Conservation (phyloP, 1,284 basidiomycete genomes). For the Ceratobasidium sp. region DNA sequence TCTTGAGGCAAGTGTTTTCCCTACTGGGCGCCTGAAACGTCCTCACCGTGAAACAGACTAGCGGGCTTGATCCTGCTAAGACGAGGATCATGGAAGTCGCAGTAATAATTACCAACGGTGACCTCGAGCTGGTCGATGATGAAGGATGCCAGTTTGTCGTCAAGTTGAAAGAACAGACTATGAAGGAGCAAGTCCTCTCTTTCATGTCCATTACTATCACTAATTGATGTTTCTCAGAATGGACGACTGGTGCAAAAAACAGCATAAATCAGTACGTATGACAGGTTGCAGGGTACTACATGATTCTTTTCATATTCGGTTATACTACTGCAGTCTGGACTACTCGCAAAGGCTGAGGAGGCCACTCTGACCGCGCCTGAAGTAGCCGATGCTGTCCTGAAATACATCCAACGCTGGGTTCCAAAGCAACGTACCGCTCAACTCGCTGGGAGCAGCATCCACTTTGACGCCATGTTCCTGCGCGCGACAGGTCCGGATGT, state of each 20-base stretch:
- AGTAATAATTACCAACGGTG: conserved; percentile 84
- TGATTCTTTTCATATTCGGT: not conserved
- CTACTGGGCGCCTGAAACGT: not conserved
- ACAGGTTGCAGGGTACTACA: too few species aligned
- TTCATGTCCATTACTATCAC: not conserved
- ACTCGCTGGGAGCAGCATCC: conserved; percentile 85
- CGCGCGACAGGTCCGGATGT: conserved; percentile 77
- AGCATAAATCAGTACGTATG: conserved; percentile 72
- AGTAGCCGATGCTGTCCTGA: conserved; percentile 71
- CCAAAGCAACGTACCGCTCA: conserved; percentile 71
- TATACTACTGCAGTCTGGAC: conserved; percentile 68
- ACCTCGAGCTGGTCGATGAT: conserved; percentile 79
- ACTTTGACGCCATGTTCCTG: conserved; percentile 81
- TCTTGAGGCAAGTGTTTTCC: conserved; percentile 65
- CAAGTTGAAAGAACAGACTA: conserved; percentile 68
- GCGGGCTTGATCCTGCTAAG: conserved; percentile 70
- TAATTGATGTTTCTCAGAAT: conserved; percentile 64
- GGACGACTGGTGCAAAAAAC: conserved; percentile 80
- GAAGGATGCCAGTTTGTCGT: conserved; percentile 78
- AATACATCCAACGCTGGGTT: conserved; percentile 81
- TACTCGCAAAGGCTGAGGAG: conserved; percentile 75
- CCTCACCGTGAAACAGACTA: conserved; percentile 66
- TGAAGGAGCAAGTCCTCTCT: conserved; percentile 68
- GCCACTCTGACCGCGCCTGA: conserved; percentile 69
- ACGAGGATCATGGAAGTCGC: conserved; percentile 82